Evolutionary conservation across 2,329 filamentous ascomycete genomes (phyloP).

Genomic region (Hymenoscyphus repandus): DNA sequence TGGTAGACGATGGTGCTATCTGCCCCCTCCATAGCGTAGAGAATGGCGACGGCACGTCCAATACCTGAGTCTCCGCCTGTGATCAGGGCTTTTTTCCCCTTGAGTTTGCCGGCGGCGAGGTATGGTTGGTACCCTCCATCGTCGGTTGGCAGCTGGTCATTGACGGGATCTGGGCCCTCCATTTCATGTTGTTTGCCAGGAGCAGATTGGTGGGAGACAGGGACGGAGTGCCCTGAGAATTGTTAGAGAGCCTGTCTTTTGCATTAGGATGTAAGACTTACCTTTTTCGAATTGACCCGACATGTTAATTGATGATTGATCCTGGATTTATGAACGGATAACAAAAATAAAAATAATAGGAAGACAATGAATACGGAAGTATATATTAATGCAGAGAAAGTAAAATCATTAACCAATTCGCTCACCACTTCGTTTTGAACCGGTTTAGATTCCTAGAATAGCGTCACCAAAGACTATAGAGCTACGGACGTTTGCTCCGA

Average conservation of each 20-base stretch:
- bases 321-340: neutral
- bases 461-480: neutral
- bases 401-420: slow-evolving; percentile 24
- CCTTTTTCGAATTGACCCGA: slow-evolving; percentile 32
- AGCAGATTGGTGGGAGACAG: slow-evolving; percentile 47
- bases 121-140: slow-evolving; percentile 66
- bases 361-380: neutral
- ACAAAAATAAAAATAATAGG: neutral
- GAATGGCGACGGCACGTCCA: slow-evolving; percentile 66
- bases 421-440: slow-evolving; percentile 21
- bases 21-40: slow-evolving; percentile 78
- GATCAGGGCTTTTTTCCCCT: slow-evolving; percentile 71
- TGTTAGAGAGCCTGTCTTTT: neutral
- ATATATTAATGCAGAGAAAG: slow-evolving; percentile 13
- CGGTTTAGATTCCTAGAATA: neutral
- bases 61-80: slow-evolving; percentile 80
- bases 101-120: slow-evolving; percentile 69
- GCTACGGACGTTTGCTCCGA: neutral
- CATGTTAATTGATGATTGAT: neutral
- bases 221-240: slow-evolving; percentile 41
- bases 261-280: slow-evolving; percentile 12
- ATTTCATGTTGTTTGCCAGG: slow-evolving; percentile 49
- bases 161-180: slow-evolving; percentile 50
- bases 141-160: slow-evolving; percentile 60
- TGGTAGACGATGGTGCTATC: slow-evolving; percentile 69